A percentile compares a stretch with the other conserved stretches of the same genome.
Conservation (phyloP, 129 eudicot species). For the Lonicera japonica region DNA sequence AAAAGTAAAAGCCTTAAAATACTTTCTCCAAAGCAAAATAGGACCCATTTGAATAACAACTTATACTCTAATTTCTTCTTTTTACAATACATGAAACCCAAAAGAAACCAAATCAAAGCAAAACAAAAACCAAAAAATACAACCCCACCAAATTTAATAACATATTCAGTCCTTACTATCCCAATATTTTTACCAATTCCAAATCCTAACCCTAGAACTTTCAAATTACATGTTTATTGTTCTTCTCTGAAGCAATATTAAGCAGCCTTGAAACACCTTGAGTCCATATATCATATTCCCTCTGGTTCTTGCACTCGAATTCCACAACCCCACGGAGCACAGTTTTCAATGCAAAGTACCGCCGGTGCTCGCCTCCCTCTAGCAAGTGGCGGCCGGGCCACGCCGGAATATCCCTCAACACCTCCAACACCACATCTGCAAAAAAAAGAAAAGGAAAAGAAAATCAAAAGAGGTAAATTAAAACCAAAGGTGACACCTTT, state of each 20-base stretch:
- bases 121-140: not conserved
- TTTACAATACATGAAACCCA: constrained; percentile 10
- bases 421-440: constrained; percentile 78
- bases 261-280: constrained; percentile 90
- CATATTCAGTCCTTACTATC: constrained; percentile 17
- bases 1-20: constrained; percentile 7
- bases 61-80: constrained; percentile 11
- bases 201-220: not conserved
- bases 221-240: constrained; percentile 32
- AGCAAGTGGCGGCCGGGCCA: constrained; percentile 97
- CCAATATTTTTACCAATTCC: not conserved
- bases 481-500: constrained; percentile 25
- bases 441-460: constrained; percentile 14
- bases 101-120: not conserved
- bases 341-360: constrained; percentile 84
- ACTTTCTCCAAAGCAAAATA: constrained; percentile 10
- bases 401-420: constrained; percentile 77
- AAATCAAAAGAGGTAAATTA: no score
- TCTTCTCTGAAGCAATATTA: constrained; percentile 57
- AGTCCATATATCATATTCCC: constrained; percentile 86
- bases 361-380: constrained; percentile 61
- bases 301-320: constrained; percentile 69
- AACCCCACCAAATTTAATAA: constrained; percentile 24
- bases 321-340: constrained; percentile 78
- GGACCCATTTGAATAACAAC: constrained; percentile 23